phyloP scores from a whole-genome alignment of 2,329 filamentous ascomycete species.

The Leptodontidium sp. region DNA sequence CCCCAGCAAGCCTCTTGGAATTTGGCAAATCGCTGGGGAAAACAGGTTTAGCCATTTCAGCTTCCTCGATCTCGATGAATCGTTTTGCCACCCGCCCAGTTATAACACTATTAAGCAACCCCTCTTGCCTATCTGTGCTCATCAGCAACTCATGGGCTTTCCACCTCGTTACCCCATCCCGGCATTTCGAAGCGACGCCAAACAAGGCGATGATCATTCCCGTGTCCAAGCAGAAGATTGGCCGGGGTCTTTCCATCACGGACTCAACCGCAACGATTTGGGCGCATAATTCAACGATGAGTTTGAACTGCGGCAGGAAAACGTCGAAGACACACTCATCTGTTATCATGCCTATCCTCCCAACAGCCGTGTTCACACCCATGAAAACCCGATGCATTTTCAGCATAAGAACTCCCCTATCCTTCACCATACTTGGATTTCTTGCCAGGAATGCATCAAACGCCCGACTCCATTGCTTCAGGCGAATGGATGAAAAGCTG shows the following conservation, averaged over 20 bases:
- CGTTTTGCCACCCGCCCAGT: background rate
- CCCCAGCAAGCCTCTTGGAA: conserved; percentile 19
- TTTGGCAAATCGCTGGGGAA: conserved; percentile 16
- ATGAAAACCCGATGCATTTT: conserved; percentile 21
- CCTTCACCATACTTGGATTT: background rate
- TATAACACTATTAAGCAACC: conserved; percentile 19
- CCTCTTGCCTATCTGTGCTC: conserved; percentile 23
- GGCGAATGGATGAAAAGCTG: conserved; percentile 1
- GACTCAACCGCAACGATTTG: conserved; percentile 14
- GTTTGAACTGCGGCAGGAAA: conserved; percentile 22
- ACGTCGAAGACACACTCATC: conserved; percentile 19
- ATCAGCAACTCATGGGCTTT: conserved; percentile 16
- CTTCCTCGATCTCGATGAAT: conserved; percentile 15
- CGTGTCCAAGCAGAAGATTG: conserved; percentile 23
- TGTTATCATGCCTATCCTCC: conserved; percentile 8
- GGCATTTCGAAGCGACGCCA: conserved; percentile 17
- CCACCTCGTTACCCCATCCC: conserved; percentile 20
- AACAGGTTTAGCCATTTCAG: conserved; percentile 21
- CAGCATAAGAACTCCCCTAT: conserved; percentile 6
- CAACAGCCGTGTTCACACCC: conserved; percentile 26
- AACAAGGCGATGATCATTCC: conserved; percentile 21
- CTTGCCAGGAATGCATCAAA: background rate
- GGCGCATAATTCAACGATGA: conserved; percentile 14
- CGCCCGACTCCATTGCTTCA: conserved; percentile 7
- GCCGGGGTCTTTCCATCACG: background rate